Percentiles rank a stretch among this genome's conserved stretches.
Conservation (phyloP, 2,329 filamentous ascomycete species). For the Colletotrichum sublineola region DNA sequence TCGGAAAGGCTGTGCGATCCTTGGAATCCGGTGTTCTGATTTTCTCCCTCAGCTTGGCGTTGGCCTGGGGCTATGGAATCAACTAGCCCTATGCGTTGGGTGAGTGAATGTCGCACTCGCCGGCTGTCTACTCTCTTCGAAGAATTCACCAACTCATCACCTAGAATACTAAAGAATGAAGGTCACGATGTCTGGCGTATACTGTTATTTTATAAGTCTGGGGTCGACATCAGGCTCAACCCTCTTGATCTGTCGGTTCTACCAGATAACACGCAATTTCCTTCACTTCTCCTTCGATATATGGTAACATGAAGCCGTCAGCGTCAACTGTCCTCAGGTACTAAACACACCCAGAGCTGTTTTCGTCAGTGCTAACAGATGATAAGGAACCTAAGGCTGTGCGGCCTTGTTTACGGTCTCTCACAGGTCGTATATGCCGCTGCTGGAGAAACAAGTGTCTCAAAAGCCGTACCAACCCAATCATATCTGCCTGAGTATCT, state of each 20-base stretch:
- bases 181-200: not conserved
- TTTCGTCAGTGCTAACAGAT: conserved; percentile 8
- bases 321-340: conserved; percentile 24
- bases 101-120: not conserved
- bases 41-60: not conserved
- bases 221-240: not conserved
- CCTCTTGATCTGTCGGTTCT: not conserved
- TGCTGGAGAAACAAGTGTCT: not conserved
- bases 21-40: not conserved
- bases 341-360: not conserved
- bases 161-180: not conserved
- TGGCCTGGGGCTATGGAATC: not conserved
- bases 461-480: not conserved
- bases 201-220: not conserved
- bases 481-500: conserved; percentile 21
- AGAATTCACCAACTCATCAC: not conserved
- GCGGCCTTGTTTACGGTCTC: conserved; percentile 16
- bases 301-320: conserved; percentile 9
- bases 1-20: not conserved
- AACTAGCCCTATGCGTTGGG: conserved; percentile 12
- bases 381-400: conserved; percentile 1
- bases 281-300: not conserved
- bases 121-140: not conserved
- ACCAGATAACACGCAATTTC: too few species aligned
- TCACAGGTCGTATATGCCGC: conserved; percentile 5